Evolutionary conservation across 176 grass and related monocot genomes (phyloP).

Genomic region (Lolium rigidum): DNA sequence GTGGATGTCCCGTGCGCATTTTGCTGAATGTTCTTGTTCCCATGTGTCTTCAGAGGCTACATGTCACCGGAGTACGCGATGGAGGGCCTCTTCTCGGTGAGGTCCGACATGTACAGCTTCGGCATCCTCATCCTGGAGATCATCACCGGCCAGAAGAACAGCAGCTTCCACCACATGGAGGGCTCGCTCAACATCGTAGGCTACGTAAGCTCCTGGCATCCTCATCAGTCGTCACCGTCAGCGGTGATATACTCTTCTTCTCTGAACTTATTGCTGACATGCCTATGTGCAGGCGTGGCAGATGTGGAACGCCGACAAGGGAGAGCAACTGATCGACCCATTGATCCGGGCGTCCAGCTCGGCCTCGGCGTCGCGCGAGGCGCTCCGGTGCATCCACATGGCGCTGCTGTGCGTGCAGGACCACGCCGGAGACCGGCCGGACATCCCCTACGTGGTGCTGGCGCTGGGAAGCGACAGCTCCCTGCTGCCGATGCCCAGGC

Average conservation of each 20-base stretch:
- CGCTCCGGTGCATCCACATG: conserved; percentile 58
- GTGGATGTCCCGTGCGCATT: not conserved
- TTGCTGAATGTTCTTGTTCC: not conserved
- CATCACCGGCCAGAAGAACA: conserved; percentile 59
- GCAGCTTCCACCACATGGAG: conserved; percentile 57
- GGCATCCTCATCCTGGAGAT: conserved; percentile 70
- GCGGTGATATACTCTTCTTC: not conserved
- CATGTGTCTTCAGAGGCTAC: conserved; percentile 52
- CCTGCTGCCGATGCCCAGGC: conserved; percentile 57
- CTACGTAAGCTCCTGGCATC: conserved; percentile 37
- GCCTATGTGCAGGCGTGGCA: conserved; percentile 60
- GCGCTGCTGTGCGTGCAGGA: conserved; percentile 90
- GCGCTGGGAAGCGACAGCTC: conserved; percentile 56
- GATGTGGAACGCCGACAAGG: conserved; percentile 62
- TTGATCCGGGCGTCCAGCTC: conserved; percentile 41
- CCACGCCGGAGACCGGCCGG: conserved; percentile 72
- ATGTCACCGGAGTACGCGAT: conserved; percentile 82
- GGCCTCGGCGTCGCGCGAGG: conserved; percentile 21
- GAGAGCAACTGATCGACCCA: conserved; percentile 65
- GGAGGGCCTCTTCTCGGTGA: conserved; percentile 71
- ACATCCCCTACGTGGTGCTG: conserved; percentile 58
- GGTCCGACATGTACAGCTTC: conserved; percentile 81
- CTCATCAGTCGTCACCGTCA: not conserved
- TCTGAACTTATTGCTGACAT: not conserved
- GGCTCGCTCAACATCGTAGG: conserved; percentile 55